Evolutionary conservation across 2,329 filamentous ascomycete species (phyloP), one percentile per base, ranked within the genome.

Genomic region (Penicillium polonicum): DNA sequence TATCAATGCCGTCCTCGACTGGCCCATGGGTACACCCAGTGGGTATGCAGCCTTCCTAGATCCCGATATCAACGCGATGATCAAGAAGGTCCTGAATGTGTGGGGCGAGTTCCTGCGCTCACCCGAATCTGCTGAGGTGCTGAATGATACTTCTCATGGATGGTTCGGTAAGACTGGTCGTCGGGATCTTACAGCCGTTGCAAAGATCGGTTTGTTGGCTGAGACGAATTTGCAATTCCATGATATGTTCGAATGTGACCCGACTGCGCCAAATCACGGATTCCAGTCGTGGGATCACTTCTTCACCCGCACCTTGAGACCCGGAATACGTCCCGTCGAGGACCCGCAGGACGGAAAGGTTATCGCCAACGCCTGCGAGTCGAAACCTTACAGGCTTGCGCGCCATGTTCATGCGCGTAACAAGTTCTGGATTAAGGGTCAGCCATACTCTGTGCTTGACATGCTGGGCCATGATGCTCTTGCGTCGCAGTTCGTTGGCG

Each of bases 251-350:
- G 52, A 66, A 5, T 73, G 71, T 57, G 67, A 73, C 38, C 60
- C 69, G 0, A 56, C 53, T 0, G 63, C 60, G 2, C 57, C 63
- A 3, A 59, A 72, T 35, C 65, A 68, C 60, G 87, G 87, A 19
- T 90, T 78, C 75, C 82, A 78, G 55, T 88, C 85, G 0, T 90
- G 88, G 88, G 87, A 90, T 58, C 77, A 84, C 66, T 90, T 89
- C 75, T 90, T 90, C 74, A 88, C 85, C 0, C 81, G 88, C 6
- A 56, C 76, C 5, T 80, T 89, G 54, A 78, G 74, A 9, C 78
- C 83, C 4, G 74, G 73, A 0, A 78, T 83, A 2, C 81, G 88
- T 0, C 87, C 87, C 0, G 76, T 89, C 1, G 83, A 82, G 0
- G 76, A 84, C 0, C 80, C 89, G 57, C 64, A 70, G 1, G 63